These are phyloP conservation scores for Claviceps quebecensis DNA, from an alignment of 2,329 filamentous ascomycete genomes.

Conservation along the genomic window DNA sequence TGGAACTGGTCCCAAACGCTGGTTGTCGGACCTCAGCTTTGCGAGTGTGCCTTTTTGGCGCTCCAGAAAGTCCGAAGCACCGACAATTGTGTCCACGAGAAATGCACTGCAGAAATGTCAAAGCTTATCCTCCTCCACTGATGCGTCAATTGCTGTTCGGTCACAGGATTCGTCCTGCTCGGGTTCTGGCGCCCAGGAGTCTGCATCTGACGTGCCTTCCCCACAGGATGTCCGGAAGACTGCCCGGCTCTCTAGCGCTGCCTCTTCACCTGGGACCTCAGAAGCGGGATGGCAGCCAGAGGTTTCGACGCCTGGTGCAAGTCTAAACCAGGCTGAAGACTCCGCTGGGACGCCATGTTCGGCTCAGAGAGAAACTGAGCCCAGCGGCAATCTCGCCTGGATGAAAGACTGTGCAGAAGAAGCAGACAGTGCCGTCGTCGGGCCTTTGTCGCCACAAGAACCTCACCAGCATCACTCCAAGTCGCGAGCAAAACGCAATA, in stretches of 20 bases:
- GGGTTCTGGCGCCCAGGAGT: neutral
- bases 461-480: neutral
- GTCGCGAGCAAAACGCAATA: neutral
- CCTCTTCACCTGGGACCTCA: neutral
- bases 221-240: neutral
- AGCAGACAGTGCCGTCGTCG: neutral
- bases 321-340: neutral
- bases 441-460: neutral
- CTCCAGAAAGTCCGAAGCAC: neutral
- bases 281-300: neutral
- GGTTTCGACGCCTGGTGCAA: neutral
- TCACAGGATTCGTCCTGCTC: neutral
- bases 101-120: neutral
- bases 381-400: neutral
- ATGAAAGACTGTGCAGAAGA: neutral
- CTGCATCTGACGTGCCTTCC: neutral
- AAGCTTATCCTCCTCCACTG: neutral
- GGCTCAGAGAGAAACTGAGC: neutral
- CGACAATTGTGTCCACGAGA: neutral
- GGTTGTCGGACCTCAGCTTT: neutral
- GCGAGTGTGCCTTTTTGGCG: slow-evolving; percentile 1
- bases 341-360: neutral
- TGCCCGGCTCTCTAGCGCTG: neutral
- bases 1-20: neutral
- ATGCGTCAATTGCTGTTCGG: neutral